phyloP scores from a whole-genome alignment of 805 yeast genomes.

The Candida tallmaniae region DNA sequence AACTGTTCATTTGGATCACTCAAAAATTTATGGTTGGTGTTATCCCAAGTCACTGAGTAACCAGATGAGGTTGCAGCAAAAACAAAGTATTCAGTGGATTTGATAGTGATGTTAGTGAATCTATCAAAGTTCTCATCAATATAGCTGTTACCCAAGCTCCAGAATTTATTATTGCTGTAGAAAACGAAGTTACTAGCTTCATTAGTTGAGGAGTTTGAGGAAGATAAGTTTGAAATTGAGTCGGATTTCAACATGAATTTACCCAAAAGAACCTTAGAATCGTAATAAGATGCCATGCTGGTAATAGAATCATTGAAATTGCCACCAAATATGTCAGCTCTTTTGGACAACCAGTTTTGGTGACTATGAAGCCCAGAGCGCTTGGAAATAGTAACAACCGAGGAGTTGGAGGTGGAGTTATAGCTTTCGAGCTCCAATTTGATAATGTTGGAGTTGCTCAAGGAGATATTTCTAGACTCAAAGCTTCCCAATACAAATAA shows the following conservation, averaged over 20 bases:
- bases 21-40: constrained; percentile 32
- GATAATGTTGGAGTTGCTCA: constrained; percentile 24
- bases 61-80: constrained; percentile 26
- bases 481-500: constrained; percentile 48
- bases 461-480: constrained; percentile 22
- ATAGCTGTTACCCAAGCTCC: constrained; percentile 34
- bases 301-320: constrained; percentile 26
- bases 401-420: constrained; percentile 28
- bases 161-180: constrained; percentile 36
- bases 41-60: constrained; percentile 38
- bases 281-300: constrained; percentile 16
- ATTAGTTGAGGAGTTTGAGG: constrained; percentile 20
- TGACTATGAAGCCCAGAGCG: constrained; percentile 12
- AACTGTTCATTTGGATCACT: constrained; percentile 18
- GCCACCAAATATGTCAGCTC: constrained; percentile 26
- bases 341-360: constrained; percentile 2
- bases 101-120: constrained; percentile 32
- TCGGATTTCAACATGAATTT: constrained; percentile 25
- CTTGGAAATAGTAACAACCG: constrained; percentile 14
- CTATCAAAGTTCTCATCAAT: constrained; percentile 20
- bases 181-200: constrained; percentile 34
- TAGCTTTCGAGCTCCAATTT: constrained; percentile 23
- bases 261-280: constrained; percentile 27
- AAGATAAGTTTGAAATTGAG: constrained; percentile 22
- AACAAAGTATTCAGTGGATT: constrained; percentile 37